phyloP scores from a whole-genome alignment of 768 basidiomycete genomes.

The Boletales sp. region DNA sequence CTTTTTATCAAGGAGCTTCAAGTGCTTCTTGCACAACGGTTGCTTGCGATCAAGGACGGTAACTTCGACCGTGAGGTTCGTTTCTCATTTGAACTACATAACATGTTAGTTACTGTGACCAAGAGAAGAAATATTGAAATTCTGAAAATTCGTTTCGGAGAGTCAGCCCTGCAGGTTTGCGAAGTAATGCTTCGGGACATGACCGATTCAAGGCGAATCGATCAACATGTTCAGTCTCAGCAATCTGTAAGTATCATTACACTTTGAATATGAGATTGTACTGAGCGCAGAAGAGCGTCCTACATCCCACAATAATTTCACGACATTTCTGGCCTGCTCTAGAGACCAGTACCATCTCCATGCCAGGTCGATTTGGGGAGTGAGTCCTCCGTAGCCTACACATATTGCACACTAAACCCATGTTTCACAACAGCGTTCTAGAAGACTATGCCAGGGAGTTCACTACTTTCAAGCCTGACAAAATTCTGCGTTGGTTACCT shows the following conservation, averaged over 20 bases:
- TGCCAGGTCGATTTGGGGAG: slow-evolving; percentile 86
- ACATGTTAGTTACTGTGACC: slow-evolving; percentile 3
- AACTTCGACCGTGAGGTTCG: slow-evolving; percentile 65
- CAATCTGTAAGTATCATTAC: slow-evolving; percentile 44
- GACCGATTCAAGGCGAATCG: slow-evolving; percentile 88
- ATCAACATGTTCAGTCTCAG: slow-evolving; percentile 82
- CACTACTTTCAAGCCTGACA: slow-evolving; percentile 86
- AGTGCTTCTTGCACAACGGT: slow-evolving; percentile 80
- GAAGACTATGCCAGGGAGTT: slow-evolving; percentile 75
- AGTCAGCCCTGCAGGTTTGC: slow-evolving; percentile 87
- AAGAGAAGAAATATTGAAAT: slow-evolving; percentile 92
- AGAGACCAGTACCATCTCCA: slow-evolving; percentile 63
- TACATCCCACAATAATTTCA: slow-evolving; percentile 91
- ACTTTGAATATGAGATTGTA: background rate
- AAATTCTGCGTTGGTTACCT: slow-evolving; percentile 84
- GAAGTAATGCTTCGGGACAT: slow-evolving; percentile 99
- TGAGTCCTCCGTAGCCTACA: slow-evolving; percentile 37
- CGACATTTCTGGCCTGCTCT: slow-evolving; percentile 93
- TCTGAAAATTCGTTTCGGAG: slow-evolving; percentile 93
- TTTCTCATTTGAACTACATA: background rate
- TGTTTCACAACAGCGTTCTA: slow-evolving; percentile 51
- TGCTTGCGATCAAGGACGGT: slow-evolving; percentile 78
- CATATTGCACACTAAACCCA: background rate
- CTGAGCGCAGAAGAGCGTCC: slow-evolving; percentile 46
- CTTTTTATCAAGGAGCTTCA: slow-evolving; percentile 96